Conservation (phyloP, 2,329 filamentous ascomycete species). For the Microcyclospora tardicrescens region DNA sequence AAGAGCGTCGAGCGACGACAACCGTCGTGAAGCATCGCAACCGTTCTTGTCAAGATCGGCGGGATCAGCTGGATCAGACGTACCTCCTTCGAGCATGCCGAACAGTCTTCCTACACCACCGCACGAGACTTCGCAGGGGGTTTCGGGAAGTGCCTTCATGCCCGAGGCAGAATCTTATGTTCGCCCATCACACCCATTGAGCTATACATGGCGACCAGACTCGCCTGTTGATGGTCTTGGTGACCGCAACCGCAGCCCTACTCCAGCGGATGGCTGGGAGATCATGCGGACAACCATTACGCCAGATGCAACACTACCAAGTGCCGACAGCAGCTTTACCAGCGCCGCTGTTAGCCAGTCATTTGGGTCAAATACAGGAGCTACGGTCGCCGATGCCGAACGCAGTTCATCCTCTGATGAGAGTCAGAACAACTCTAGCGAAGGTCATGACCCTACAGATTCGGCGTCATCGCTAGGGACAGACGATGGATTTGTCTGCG, state of each 20-base stretch:
- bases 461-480: constrained; percentile 40
- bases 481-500: constrained; percentile 27
- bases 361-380: constrained; percentile 23
- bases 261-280: constrained; percentile 59
- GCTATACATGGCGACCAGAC: constrained; percentile 16
- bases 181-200: constrained; percentile 16
- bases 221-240: constrained; percentile 59
- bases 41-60: background rate
- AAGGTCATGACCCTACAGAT: constrained; percentile 38
- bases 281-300: constrained; percentile 68
- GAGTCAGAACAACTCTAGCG: constrained; percentile 10
- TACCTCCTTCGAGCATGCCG: background rate
- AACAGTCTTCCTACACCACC: constrained; percentile 6
- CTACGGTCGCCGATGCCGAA: constrained; percentile 23
- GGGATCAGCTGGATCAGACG: background rate
- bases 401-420: constrained; percentile 15
- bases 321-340: constrained; percentile 68
- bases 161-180: constrained; percentile 4
- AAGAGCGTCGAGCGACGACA: background rate
- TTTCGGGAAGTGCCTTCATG: constrained; percentile 11
- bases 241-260: constrained; percentile 71
- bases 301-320: constrained; percentile 69
- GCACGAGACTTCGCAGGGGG: constrained; percentile 4
- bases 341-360: constrained; percentile 47
- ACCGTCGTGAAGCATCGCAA: background rate